Evolutionary conservation across 805 yeast species (phyloP), one percentile per base, ranked within the genome.

Genomic region (Yamadazyma laniorum): DNA sequence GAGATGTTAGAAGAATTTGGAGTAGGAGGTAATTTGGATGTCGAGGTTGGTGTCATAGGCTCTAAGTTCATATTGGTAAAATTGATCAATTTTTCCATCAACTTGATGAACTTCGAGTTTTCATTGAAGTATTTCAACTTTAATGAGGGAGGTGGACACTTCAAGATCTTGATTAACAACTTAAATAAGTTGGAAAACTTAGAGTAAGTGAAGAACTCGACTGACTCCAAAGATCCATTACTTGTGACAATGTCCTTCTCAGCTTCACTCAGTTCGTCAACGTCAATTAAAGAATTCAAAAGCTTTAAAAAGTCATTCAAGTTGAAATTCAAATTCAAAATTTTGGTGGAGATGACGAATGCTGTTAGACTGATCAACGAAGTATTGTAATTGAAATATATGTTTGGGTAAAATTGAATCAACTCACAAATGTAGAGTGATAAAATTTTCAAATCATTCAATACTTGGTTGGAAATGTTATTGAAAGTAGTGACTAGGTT

Each of bases 371-470:
- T 70, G 29, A 80, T 56, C 37, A 63, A 65, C 9, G 84, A 69
- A 30, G 82, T 76, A 40, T 74, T 65, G 30, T 83, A 75, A 45
- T 69, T 70, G 54, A 77, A 74, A 40, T 79, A 74, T 41, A 82
- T 61, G 42, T 72, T 73, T 35, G 77, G 73, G 53, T 80, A 76
- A 56, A 83, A 81, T 43, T 78, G 80, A 38, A 80, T 70, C 49
- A 82, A 62, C 53, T 83, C 89, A 51, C 88, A 80, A 31, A 83
- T 56, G 61, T 79, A 78, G 42, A 77, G 61, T 12, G 86, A 70
- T 42, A 82, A 76, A 33, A 70, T 59, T 50, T 75, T 78, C 44
- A 81, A 61, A 40, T 75, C 77, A 43, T 70, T 63, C 27, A 67
- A 52, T 19, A 45, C 49, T 43, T 45, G 46, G 35, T 55, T 58